These are phyloP conservation scores for Ceratocystis variospora DNA, from an alignment of 2,329 filamentous ascomycete genomes.

Conservation along the genomic window DNA sequence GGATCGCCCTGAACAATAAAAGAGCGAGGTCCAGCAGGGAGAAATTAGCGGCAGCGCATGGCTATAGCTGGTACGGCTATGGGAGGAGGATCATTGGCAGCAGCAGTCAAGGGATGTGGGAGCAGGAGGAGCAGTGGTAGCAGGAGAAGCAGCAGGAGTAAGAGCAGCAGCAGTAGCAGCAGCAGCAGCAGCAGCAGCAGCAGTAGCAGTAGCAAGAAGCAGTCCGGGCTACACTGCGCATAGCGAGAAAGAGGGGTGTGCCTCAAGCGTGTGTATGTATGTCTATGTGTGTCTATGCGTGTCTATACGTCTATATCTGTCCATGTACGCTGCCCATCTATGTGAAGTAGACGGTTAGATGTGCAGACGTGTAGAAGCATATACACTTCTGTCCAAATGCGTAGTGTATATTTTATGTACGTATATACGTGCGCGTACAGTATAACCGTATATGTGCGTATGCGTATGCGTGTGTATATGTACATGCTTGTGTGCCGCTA, in stretches of 20 bases:
- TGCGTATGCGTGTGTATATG: not conserved
- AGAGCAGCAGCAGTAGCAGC: not conserved
- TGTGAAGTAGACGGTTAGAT: too few species aligned
- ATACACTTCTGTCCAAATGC: not conserved
- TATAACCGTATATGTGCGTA: too few species aligned
- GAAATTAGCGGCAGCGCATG: not conserved
- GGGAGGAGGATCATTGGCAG: not conserved
- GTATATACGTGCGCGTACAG: too few species aligned
- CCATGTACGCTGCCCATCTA: too few species aligned
- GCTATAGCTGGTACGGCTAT: not conserved
- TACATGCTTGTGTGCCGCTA: not conserved
- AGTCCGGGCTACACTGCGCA: not conserved
- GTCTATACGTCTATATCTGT: too few species aligned
- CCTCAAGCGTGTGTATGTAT: too few species aligned
- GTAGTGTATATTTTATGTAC: too few species aligned
- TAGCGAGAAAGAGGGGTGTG: not conserved
- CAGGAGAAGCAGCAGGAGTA: not conserved
- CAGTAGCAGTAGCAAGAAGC: too few species aligned
- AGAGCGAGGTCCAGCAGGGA: not conserved
- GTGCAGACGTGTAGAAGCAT: not conserved
- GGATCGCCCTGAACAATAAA: not conserved
- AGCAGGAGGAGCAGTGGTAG: not conserved
- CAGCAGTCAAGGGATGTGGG: not conserved
- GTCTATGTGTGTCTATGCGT: too few species aligned
- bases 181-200: not conserved